These are phyloP conservation scores for Arctostaphylos glauca DNA, from an alignment of 148 eudicot species.

Conservation along the genomic window DNA sequence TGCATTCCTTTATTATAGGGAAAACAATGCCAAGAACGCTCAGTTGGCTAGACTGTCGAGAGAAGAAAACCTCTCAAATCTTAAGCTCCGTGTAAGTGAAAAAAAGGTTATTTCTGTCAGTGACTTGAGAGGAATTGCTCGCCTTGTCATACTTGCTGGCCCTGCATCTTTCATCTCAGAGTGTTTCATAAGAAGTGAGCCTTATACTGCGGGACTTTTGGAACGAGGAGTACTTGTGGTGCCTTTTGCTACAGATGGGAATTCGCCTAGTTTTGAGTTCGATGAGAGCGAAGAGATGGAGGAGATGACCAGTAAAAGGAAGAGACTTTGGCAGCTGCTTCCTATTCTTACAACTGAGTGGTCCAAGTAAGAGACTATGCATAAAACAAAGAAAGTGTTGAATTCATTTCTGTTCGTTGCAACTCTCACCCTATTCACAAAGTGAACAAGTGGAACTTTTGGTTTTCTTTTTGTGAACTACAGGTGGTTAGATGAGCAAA, in stretches of 20 bases:
- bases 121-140: conserved; percentile 78
- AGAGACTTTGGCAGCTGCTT: conserved; percentile 77
- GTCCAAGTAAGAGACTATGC: conserved; percentile 55
- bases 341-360: conserved; percentile 66
- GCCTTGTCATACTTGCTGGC: conserved; percentile 82
- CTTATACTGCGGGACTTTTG: conserved; percentile 62
- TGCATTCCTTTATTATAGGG: conserved; percentile 75
- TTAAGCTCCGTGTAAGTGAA: conserved; percentile 72
- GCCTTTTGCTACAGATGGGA: conserved; percentile 71
- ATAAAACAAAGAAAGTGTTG: not conserved
- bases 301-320: conserved; percentile 48
- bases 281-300: conserved; percentile 55
- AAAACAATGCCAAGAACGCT: conserved; percentile 71
- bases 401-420: not conserved
- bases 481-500: conserved; percentile 96
- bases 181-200: conserved; percentile 59
- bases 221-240: conserved; percentile 92
- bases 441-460: not conserved
- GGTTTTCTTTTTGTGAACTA: conserved; percentile 2
- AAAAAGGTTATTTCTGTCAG: conserved; percentile 62
- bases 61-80: conserved; percentile 82
- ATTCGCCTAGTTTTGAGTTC: conserved; percentile 56
- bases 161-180: conserved; percentile 71
- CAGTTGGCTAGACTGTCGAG: conserved; percentile 80
- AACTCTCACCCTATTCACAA: not conserved